phyloP scores from a whole-genome alignment of 805 yeast genomes.

The Jamesozyma piceae region DNA sequence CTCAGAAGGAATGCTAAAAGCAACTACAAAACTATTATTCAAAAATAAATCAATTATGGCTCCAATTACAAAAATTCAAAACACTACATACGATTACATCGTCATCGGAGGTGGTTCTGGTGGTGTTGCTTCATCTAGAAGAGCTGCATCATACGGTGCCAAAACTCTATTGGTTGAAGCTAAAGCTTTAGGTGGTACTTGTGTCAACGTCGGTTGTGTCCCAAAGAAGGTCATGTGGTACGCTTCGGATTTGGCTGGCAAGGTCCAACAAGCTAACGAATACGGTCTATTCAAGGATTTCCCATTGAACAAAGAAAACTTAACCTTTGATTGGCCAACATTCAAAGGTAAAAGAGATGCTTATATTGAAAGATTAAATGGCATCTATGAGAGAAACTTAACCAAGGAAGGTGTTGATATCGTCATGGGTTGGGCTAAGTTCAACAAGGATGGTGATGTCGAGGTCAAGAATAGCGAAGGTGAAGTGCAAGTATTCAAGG shows the following conservation, averaged over 20 bases:
- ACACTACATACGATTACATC: slow-evolving; percentile 66
- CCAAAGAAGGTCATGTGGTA: slow-evolving; percentile 99
- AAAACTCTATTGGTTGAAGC: slow-evolving; percentile 77
- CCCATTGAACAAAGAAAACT: slow-evolving; percentile 39
- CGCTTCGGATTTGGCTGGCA: slow-evolving; percentile 81
- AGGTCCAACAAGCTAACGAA: slow-evolving; percentile 62
- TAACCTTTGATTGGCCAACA: slow-evolving; percentile 69
- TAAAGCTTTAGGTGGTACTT: slow-evolving; percentile 86
- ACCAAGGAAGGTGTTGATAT: slow-evolving; percentile 82
- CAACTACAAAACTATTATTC: neutral
- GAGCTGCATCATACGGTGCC: slow-evolving; percentile 92
- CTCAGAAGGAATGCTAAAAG: neutral
- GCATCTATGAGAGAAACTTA: slow-evolving; percentile 84
- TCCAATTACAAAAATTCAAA: slow-evolving; percentile 32
- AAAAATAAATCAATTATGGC: slow-evolving; percentile 38
- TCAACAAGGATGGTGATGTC: slow-evolving; percentile 60
- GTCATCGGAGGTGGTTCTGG: slow-evolving; percentile 99
- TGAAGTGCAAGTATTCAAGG: slow-evolving; percentile 50
- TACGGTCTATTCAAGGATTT: slow-evolving; percentile 68
- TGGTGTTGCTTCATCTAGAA: slow-evolving; percentile 96
- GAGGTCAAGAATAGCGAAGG: slow-evolving; percentile 68
- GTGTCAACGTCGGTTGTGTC: slow-evolving; percentile 98
- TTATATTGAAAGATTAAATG: slow-evolving; percentile 76
- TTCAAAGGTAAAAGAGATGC: slow-evolving; percentile 89
- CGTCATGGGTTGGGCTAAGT: slow-evolving; percentile 78